Base-by-base conservation (phyloP, 2,329 filamentous ascomycete species). In the Cytospora piceae region DNA sequence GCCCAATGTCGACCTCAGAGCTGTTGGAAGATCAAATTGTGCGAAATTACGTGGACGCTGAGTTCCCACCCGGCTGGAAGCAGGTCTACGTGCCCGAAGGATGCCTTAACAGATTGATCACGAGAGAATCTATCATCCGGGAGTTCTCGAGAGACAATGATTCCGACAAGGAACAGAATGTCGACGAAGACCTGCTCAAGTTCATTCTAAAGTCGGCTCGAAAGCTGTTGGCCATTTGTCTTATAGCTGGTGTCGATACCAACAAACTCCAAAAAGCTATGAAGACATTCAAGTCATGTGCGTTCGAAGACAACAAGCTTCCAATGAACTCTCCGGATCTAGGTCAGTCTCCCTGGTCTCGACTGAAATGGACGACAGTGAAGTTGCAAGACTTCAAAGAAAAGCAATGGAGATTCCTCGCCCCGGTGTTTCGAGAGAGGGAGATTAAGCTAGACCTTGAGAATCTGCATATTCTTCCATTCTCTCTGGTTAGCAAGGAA, bases 61-160 rank as follows among this genome's bases (percentile, higher is more conserved):
- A 37, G 3, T 58, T 58, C 15, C 56, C 56, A 1, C 37, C 37
- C 2, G 56, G 56, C 2, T 46, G 24, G 3, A 8, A 20, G 6
- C 56, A 46, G 12, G 22, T 20, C 1, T 58, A 58, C 15, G n/a
- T 58, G 24, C 56, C 56, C 5, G 37, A 46, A 58, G 56, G 56
- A 1, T 11, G 12, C 7, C 37, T 58, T 7, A 17, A 58, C 6
- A 7, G 17, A 3, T 9, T 58, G 2, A 46, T 58, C 24, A 46
- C 56, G 20, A 27, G 4, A 46, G 7, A 58, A 6, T 20, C 37
- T 20, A 31, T 58, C 14, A n/a, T 46, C n/a, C n/a, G 37, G 3
- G 56, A 58, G 24, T 31, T 58, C 24, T 9, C 37, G 11, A n/a
- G 17, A 7, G 22, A 14, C 7, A 3, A 8, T 4, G 14, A 12